A percentile compares a stretch with the other conserved stretches of the same genome.
phyloP scores from a whole-genome alignment of 768 basidiomycete species.

The Russula brevipes region DNA sequence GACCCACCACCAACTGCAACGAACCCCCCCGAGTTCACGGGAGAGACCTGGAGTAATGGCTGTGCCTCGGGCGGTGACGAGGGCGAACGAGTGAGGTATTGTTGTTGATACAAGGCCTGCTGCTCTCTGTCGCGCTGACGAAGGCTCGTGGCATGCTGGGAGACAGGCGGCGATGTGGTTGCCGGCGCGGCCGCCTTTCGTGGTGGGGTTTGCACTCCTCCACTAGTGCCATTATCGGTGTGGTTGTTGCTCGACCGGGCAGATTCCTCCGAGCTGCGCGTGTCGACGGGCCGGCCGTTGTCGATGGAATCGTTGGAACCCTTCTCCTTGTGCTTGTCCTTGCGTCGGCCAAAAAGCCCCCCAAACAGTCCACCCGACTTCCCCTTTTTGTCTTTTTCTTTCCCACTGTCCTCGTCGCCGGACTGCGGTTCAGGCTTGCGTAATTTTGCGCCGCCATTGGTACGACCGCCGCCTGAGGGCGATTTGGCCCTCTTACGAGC shows the following conservation, averaged over 20 bases:
- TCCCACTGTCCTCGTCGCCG: conserved; percentile 40
- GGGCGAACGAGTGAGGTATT: conserved; percentile 85
- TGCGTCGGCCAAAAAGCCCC: conserved; percentile 70
- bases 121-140: conserved; percentile 87
- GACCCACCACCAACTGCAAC: conserved; percentile 38
- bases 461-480: conserved; percentile 3
- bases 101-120: conserved; percentile 73
- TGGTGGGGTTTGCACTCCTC: conserved; percentile 27
- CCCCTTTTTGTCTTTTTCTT: conserved; percentile 60
- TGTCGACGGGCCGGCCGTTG: conserved; percentile 35
- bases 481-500: conserved; percentile 45
- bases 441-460: conserved; percentile 32
- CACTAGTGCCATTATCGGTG: conserved; percentile 2
- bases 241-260: conserved; percentile 45
- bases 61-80: conserved; percentile 70
- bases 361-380: conserved; percentile 64
- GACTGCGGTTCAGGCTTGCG: conserved; percentile 40
- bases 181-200: conserved; percentile 33
- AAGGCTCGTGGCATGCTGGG: conserved; percentile 57
- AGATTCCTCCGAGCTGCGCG: conserved; percentile 57
- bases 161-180: conserved; percentile 41
- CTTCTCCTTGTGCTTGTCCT: conserved; percentile 67
- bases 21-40: conserved; percentile 55
- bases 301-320: conserved; percentile 39
- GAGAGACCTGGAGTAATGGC: conserved; percentile 70